Percentiles rank a stretch among this genome's conserved stretches.
Conservation (phyloP, 768 basidiomycete genomes). For the Lactarius quietus region DNA sequence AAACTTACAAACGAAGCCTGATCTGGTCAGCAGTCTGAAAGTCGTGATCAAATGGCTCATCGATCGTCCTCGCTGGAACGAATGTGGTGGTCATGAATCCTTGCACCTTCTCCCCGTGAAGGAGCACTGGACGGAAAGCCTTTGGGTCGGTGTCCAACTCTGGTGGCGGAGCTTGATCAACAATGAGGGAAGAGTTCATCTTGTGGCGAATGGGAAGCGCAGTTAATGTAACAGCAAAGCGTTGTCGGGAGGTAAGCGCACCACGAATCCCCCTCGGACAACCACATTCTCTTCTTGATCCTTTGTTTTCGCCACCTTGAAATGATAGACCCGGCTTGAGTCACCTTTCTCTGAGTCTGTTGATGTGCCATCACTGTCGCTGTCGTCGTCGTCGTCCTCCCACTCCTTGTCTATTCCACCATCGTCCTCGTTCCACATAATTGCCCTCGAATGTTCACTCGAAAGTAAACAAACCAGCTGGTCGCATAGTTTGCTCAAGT, state of each 20-base stretch:
- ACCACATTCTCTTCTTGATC: neutral
- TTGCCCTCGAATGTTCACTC: neutral
- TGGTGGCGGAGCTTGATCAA: neutral
- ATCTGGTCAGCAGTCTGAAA: neutral
- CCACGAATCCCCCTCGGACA: neutral
- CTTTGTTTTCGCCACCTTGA: neutral
- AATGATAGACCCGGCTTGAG: neutral
- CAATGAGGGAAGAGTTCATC: neutral
- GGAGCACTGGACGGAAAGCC: neutral
- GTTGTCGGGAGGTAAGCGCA: neutral
- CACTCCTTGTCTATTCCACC: neutral
- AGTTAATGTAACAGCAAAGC: no score
- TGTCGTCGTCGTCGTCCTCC: neutral
- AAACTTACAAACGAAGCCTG: neutral
- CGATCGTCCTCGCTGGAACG: neutral
- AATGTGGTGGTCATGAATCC: neutral
- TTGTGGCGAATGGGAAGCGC: neutral
- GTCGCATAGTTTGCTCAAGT: constrained; percentile 3
- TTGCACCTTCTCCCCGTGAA: neutral
- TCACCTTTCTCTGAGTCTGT: neutral
- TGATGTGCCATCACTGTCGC: neutral
- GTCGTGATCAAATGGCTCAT: neutral
- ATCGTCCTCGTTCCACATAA: neutral
- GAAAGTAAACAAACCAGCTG: constrained; percentile 3
- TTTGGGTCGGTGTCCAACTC: neutral